Base-by-base conservation (phyloP, 345 rosid genomes). In the Citrus mangshanensis region DNA sequence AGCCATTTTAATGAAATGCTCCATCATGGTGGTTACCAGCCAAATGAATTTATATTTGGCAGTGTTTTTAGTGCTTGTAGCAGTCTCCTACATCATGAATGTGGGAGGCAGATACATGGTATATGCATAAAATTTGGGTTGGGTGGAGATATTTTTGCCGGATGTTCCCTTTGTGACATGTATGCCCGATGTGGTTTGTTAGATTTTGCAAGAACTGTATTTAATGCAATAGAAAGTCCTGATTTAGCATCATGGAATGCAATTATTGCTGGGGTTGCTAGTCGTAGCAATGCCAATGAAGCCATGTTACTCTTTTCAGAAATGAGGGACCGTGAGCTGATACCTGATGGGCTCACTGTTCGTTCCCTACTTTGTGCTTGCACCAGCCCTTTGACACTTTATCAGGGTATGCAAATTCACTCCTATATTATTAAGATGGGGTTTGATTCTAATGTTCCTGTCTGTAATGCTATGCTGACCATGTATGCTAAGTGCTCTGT, bases 21-120 rank as follows among this genome's bases (percentile, higher is more conserved):
- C 77, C 54, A 81, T 73, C 79, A 81, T 76, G 94, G 91, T 34
- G 71, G 51, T 77, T 84, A 82, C 65, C 79, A 72, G 60, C 92
- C 91, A 21, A 90, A 90, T 70, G 89, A 90, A 79, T 86, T 82
- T 81, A 80, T 86, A 86, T 90, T 89, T 85, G 84, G 91, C 75
- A 90, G 89, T 72, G 80, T 84, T 73, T 81, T 85, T 68, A 88
- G 84, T 80, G 91, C 92, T 63, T 90, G 92, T 42, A 84, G 89
- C 80, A 79, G 87, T 55, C 88, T 90, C 12, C 82, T 74, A 63
- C 51, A 75, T 59, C 72, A 81, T 34, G 92, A 90, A 69, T 87
- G 80, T 40, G 92, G 94, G 60, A 91, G 80, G 81, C 88, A 89
- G 68, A 81, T 89, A 75, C 91, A 91, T 58, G 89, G 82, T 21